Base-by-base conservation (phyloP, 805 yeast genomes). In the Kazachstania kunashirensis region DNA sequence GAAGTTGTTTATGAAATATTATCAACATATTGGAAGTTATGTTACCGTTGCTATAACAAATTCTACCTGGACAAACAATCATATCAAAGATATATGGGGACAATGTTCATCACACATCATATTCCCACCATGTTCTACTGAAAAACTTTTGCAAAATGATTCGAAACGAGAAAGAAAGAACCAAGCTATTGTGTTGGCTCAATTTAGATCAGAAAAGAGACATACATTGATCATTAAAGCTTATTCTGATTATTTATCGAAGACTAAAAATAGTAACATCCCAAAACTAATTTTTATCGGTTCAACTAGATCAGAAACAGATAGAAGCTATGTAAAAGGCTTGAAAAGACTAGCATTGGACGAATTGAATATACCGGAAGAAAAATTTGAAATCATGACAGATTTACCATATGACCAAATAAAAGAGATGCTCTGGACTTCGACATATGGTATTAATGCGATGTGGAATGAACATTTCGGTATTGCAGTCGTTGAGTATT, bases 391-490 rank as follows among this genome's bases (percentile, higher is more conserved):
- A 31, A 79, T 86, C 49, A 63, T 77, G 0, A 69, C 82, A 5
- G 94, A 92, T 60, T 80, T 89, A 19, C 69, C 84, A 8, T 84
- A 84, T 62, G 67, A 65, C 2, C 69, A 66, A 13, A 77, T 94
- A 11, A 63, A 74, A 36, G 52, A 61, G 20, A 68, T 73, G 37
- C 64, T 94, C 24, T 49, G 63, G 10, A 62, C 57, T 11, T 72
- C 85, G 3, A 72, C 77, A 18, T 77, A 75, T 50, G 98, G 98
- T 5, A 65, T 92, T 27, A 89, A 92, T 52, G 86, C 95, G 21
- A 92, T 92, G 99, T 92, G 98, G 98, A 92, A 92, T 61, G 99
- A 92, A 64, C 99, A 92, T 63, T 92, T 92, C 58, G 99, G 99
- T 14, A 92, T 92, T 50, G 89, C 95, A 1, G 89, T 92, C 5